Evolutionary conservation across 1,284 basidiomycete genomes (phyloP), one percentile per base, ranked within the genome.

Genomic region (Ustilago bromivora): DNA sequence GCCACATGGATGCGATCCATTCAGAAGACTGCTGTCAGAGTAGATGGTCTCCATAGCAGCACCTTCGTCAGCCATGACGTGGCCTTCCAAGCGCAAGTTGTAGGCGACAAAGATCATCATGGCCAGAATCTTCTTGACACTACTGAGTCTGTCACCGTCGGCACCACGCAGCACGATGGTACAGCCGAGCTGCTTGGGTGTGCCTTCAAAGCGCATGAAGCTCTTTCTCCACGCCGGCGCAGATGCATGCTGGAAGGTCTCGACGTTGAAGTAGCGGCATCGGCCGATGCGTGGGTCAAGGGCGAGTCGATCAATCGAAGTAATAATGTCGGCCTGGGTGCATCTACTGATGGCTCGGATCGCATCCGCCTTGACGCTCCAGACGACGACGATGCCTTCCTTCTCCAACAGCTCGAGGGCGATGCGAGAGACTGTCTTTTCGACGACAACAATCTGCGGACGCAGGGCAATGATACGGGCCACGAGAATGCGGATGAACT

Each of bases 91-190:
- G 85, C 95, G 95, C 83, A 98, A 88, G 84, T 97, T 95, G 81
- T 89, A 89, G 15, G 94, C 95, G 69, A 96, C 93, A 85, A 97
- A 94, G 1, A 93, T 91, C 87, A 98, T 90, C 87, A 98, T 95
- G 43, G 93, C 90, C 23, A 95, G 93, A 61, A 99, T 93, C 82
- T 93, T 92, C 89, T 99, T 99, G 85, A 99, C 90, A 49, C 92
- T 92, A 59, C 90, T 90, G 62, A 99, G 88, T 1, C 91, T 93
- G 43, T 91, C 90, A 66, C 92, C 89, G 82, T 95, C 90, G 11
- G 91, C 95, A n/a, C 97, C 97, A 51, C 97, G 90, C 32, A 99
- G 87, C 34, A 99, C 90, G 76, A 99, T 92, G 0, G 96, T 98
- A 79, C 95, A 97, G 0, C 96, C 95, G 88, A 95, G 92, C 78